These are phyloP conservation scores for Puccinia sorghi DNA, from an alignment of 1,284 basidiomycete genomes.

Conservation along the genomic window DNA sequence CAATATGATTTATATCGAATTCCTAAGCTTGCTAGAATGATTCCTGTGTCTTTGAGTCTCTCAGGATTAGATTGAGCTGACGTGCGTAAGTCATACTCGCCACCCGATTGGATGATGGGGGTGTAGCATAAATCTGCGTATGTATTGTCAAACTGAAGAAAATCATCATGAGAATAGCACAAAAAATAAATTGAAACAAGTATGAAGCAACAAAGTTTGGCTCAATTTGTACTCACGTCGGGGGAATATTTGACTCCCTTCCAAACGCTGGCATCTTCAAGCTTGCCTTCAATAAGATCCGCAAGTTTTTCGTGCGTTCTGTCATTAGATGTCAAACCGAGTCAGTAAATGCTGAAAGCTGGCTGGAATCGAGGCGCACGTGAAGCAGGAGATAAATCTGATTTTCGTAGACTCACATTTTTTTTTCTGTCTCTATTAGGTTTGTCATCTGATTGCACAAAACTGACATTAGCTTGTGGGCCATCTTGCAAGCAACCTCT, in stretches of 20 bases:
- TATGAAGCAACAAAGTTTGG: not conserved
- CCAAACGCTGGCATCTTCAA: conserved; percentile 72
- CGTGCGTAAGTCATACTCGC: conserved; percentile 83
- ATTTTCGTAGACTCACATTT: conserved; percentile 62
- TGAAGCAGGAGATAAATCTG: not conserved
- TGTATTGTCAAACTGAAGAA: conserved; percentile 68
- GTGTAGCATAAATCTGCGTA: conserved; percentile 90
- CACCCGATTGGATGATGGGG: conserved; percentile 91
- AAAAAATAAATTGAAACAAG: not conserved
- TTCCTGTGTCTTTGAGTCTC: conserved; percentile 82
- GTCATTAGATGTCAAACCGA: not conserved
- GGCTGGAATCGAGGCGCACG: no score
- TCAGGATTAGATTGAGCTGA: conserved; percentile 82
- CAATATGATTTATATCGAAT: conserved; percentile 92
- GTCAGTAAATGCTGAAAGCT: not conserved
- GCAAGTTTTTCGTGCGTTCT: conserved; percentile 78
- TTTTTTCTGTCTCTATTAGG: conserved; percentile 85
- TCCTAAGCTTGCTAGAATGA: conserved; percentile 83
- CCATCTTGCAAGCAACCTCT: conserved; percentile 68
- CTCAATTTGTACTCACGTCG: conserved; percentile 30
- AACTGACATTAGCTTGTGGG: conserved; percentile 79
- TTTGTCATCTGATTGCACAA: conserved; percentile 88
- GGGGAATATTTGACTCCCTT: conserved; percentile 65
- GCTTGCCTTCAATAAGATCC: conserved; percentile 76
- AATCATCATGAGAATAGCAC: not conserved